Evolutionary conservation across 768 basidiomycete genomes (phyloP).

Genomic region (Flagelloscypha sp.): DNA sequence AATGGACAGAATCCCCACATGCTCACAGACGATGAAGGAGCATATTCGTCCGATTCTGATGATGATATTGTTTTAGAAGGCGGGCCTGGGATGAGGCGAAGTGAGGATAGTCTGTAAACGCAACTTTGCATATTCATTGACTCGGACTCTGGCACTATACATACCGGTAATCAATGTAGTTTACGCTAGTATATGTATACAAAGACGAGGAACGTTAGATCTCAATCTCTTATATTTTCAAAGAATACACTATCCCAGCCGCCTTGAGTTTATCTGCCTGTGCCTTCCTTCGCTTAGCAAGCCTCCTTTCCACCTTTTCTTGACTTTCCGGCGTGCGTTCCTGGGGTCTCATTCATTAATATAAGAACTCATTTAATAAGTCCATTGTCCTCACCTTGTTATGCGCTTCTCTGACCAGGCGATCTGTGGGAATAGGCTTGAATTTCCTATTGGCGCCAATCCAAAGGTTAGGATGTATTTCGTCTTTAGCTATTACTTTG

Average conservation of each 20-base stretch:
- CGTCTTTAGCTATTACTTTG: slow-evolving; percentile 80
- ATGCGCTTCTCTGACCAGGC: slow-evolving; percentile 62
- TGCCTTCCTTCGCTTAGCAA: slow-evolving; percentile 69
- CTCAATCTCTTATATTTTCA: too few species aligned
- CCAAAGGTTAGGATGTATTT: slow-evolving; percentile 93
- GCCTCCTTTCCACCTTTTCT: slow-evolving; percentile 50
- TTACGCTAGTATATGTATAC: too few species aligned
- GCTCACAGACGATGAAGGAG: too few species aligned
- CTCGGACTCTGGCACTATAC: too few species aligned
- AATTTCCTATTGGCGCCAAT: slow-evolving; percentile 94
- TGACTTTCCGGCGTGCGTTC: slow-evolving; percentile 67
- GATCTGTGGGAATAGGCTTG: slow-evolving; percentile 65
- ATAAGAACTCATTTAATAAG: neutral
- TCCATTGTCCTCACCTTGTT: slow-evolving; percentile 56
- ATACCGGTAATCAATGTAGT: too few species aligned
- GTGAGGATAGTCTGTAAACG: too few species aligned
- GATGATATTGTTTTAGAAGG: too few species aligned
- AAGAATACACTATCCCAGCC: slow-evolving; percentile 81
- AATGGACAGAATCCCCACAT: too few species aligned
- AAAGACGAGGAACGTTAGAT: too few species aligned
- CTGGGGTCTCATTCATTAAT: slow-evolving; percentile 26
- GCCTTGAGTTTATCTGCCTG: slow-evolving; percentile 74
- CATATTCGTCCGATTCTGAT: too few species aligned
- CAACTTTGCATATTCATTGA: too few species aligned
- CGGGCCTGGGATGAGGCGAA: too few species aligned